Evolutionary conservation across 371 early-diverging fungal genomes (phyloP), one percentile per base, ranked within the genome.

Genomic region (Mortierella sp.): DNA sequence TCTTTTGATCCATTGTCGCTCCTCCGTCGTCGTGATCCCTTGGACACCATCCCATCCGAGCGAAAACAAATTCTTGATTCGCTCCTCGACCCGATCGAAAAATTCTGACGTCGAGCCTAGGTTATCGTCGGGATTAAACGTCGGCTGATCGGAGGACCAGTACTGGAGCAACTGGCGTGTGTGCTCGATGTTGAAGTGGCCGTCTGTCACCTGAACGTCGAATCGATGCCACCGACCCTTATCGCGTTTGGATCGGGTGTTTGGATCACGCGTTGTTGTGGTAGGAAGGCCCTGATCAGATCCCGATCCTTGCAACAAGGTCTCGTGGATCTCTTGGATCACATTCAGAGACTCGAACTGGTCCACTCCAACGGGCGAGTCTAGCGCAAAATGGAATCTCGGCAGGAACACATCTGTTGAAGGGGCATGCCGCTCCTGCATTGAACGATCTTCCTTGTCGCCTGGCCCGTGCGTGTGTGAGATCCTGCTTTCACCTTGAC

Each of bases 371-470:
- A 66, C 59, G n/a, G 70, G 58, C 7, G 78, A 76, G 14, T 69
- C 70, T 13, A 76, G 49, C 2, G 78, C 46, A 50, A 76, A 76
- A 31, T 76, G 78, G 49, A 59, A 76, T 28, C 71, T 45, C 3
- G 78, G 78, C 42, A 76, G 21, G 53, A 76, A 76, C 43, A 76
- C 43, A 34, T 76, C 78, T n/a, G 78, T 70, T 0, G 78, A 70
- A 1, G 70, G 69, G 4, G 41, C 6, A 30, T 28, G 34, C n/a
- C n/a, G n/a, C 4, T 4, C 10, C 34, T 34, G 34, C 34, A 4
- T 34, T 7, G 34, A 0, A 30, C 28, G 27, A 26, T n/a, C 30
- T 13, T 26, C 49, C 8, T 30, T 6, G 9, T 21, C 21, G 18
- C 16, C 30, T 9, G 24, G n/a, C 18, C 38, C 27, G 2, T 23